Evolutionary conservation across 2,329 filamentous ascomycete species (phyloP), one percentile per base, ranked within the genome.

Genomic region (Didymella exigua): DNA sequence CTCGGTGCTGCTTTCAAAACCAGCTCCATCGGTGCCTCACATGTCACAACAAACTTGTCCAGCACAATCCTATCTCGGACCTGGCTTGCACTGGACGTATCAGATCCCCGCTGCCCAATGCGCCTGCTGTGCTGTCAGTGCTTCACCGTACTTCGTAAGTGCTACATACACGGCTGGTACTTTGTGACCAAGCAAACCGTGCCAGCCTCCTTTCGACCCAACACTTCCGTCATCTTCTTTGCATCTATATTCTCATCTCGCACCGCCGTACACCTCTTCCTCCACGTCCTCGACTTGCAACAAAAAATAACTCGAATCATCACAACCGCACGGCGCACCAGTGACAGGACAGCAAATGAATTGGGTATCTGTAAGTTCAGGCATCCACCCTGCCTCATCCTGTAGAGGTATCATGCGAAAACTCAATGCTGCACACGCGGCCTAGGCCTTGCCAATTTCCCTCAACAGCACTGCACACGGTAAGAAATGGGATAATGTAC

Each of bases 401-500:
- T 49, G 30, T 57, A 54, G 34, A 58, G 54, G 54, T 58, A 60
- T 60, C 60, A 58, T 55, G 52, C 54, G 36, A 46, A 52, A 53
- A 38, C 19, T 26, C 54, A 33, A 52, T 29, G 46, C 47, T 38
- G 40, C 46, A 36, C 53, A 48, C 27, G 13, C n/a, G 34, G 51
- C 50, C 44, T 34, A 57, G 49, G 56, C 55, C 49, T 18, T 44
- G 42, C 37, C 57, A 61, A 42, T 48, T 47, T 51, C 44, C 43
- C 19, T 33, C 47, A 16, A 38, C 47, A 54, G n/a, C 31, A 46
- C 44, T 44, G 21, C 37, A 10, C 26, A 43, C 18, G 37, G 1
- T 16, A 36, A 49, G 23, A 48, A 41, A 37, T 5, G 23, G 33
- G 38, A 55, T 55, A 55, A 49, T 55, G 34, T 55, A 55, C 52